Base-by-base conservation (phyloP, 306 rosid species). In the Carpinus viminea region DNA sequence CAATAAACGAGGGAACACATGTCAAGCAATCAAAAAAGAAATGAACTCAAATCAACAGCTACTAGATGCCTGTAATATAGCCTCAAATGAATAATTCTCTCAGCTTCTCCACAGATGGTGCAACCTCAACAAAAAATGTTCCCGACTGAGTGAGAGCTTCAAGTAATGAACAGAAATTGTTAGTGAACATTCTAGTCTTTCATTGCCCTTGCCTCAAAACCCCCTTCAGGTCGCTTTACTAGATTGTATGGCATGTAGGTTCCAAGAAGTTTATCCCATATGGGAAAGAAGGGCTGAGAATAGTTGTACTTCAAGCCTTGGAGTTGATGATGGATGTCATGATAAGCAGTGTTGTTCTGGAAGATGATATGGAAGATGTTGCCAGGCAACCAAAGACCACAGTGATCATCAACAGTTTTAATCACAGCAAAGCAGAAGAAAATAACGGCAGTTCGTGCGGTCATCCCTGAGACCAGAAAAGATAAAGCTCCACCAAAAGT, bases 301-400 rank as follows among this genome's bases (percentile, higher is more conserved):
- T 89, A 94, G 74, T 90, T 94, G 83, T 90, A 92, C 76, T 90
- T 94, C 60, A 88, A 80, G 24, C 98, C 98, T 68, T 90, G 91
- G 18, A 94, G 91, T 81, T 94, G 98, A 83, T 93, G 98, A 61
- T 93, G 98, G 57, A 93, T 84, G 76, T 93, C 98, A 85, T 92
- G 97, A 81, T 93, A 93, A n/a, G 98, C 96, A 34, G 96, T 89
- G 70, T 93, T 93, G 56, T 93, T 92, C 85, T 89, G 90, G 83
- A 93, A 93, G 76, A 92, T 70, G 6, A 90, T 38, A 75, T 92
- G 97, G 84, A 93, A 90, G 68, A 90, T 78, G 45, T 93, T 92
- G 47, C 96, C 90, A 2, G 98, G 98, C 62, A 93, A 79, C 96
- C 97, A 91, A 73, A 93, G 86, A 53, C 97, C 98, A 77, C 97